Evolutionary conservation across 805 yeast genomes (phyloP), one percentile per base, ranked within the genome.

Genomic region (Clavispora asparagi): DNA sequence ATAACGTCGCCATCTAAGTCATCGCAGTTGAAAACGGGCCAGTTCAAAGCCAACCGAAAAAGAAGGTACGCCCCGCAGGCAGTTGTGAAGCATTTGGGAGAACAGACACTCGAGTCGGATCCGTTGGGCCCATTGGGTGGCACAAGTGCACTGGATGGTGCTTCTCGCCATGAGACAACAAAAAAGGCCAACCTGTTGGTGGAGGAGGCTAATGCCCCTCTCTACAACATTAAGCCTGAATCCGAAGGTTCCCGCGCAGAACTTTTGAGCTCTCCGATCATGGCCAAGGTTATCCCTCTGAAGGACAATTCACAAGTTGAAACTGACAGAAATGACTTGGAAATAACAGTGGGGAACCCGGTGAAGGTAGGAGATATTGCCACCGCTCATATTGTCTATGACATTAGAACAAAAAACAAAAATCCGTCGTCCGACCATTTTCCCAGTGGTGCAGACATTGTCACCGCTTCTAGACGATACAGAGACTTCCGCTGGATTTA

Each of bases 401-500:
- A 85, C 2, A 87, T 94, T 19, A 77, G 77, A 30, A 81, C 95
- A 13, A 75, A 65, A 42, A 76, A 87, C 8, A 70, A 73, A 42
- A 75, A 78, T 11, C 63, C 65, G 1, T 55, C 68, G 4, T 50
- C 70, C 12, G 54, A 50, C 47, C 58, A 44, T 47, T 56, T 54
- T 30, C 56, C 60, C 3, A 35, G 27, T 17, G 25, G 46, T 2
- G 25, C 33, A 5, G 47, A 49, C 12, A 48, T 45, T 8, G 45
- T 49, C 11, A 47, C 53, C 6, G 97, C 91, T 0, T 78, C 88
- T 6, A 75, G 99, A 61, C 77, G 99, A 53, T 94, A 92, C 64
- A 80, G 83, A 44, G 99, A 94, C 64, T 92, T 94, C 65, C 71
- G 96, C 50, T 92, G 98, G 98, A 73, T 94, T 11, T 92, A 90